A percentile compares a stretch with the other conserved stretches of the same genome.
Evolutionary conservation across 331 rosid genomes (phyloP).

Genomic region (Cydonia oblonga): DNA sequence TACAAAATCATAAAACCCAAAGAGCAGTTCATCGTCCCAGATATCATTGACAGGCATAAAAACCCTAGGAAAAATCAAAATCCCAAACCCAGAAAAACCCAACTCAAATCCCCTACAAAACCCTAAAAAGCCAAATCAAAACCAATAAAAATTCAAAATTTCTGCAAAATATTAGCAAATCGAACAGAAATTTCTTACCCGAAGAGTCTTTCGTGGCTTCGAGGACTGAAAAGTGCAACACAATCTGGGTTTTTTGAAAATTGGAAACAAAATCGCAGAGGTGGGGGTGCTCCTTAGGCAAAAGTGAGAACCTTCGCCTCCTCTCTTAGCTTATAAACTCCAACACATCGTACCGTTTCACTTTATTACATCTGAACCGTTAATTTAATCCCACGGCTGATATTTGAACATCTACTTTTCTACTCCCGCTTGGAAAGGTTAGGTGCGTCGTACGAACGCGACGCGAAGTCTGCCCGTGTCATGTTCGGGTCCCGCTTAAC

Average conservation of each 20-base stretch:
- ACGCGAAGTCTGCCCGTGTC: not conserved
- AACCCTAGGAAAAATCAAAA: not conserved
- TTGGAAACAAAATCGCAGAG: not conserved
- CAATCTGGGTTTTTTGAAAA: not conserved
- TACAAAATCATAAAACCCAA: not conserved
- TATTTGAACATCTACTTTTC: not conserved
- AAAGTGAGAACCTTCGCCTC: not conserved
- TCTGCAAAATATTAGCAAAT: not conserved
- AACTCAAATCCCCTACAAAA: not conserved
- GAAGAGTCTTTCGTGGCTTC: not conserved
- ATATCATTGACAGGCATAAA: not conserved
- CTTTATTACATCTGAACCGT: not conserved
- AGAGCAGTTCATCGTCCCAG: not conserved
- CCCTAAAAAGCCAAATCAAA: not conserved
- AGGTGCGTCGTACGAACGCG: not conserved
- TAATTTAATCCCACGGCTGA: not conserved
- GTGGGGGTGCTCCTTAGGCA: not conserved
- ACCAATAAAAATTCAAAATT: not conserved
- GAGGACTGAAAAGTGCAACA: not conserved
- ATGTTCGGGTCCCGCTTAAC: too few relatives aligned
- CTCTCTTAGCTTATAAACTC: not conserved
- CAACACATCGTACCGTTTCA: not conserved
- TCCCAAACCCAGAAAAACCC: not conserved
- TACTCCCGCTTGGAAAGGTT: not conserved
- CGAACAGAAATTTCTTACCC: not conserved